Evolutionary conservation across 2,329 filamentous ascomycete species (phyloP).

Genomic region (Aaosphaeria pasadenensis): DNA sequence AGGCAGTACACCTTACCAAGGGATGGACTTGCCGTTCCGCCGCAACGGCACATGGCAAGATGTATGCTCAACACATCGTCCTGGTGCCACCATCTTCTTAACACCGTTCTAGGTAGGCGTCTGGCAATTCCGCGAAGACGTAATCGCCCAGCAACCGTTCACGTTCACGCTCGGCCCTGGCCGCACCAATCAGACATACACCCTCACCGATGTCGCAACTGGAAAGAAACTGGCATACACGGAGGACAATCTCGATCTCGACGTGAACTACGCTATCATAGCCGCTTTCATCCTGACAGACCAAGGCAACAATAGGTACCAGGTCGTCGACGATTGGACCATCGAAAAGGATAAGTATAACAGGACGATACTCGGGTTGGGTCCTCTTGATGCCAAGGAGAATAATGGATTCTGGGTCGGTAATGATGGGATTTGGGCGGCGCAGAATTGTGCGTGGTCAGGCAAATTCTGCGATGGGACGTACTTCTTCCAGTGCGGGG

Average conservation of each 20-base stretch:
- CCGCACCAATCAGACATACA: background rate
- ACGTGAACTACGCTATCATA: background rate
- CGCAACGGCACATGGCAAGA: conserved; percentile 1
- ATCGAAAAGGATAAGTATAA: background rate
- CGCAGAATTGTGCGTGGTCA: conserved; percentile 1
- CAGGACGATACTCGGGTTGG: too few species aligned
- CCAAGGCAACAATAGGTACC: background rate
- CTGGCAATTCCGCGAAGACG: conserved; percentile 2
- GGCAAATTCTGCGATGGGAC: conserved; percentile 3
- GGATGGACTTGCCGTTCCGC: background rate
- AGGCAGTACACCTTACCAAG: too few species aligned
- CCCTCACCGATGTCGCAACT: background rate
- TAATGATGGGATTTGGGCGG: background rate
- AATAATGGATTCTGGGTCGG: background rate
- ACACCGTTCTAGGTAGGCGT: conserved; percentile 1
- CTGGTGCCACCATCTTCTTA: background rate
- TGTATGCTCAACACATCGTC: background rate
- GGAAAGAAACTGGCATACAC: conserved; percentile 3
- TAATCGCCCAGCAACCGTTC: conserved; percentile 1
- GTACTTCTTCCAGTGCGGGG: conserved; percentile 1
- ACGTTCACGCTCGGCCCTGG: conserved; percentile 2
- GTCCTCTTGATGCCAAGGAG: background rate
- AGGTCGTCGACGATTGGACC: conserved; percentile 5
- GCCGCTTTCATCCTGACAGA: conserved; percentile 3
- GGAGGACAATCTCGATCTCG: background rate